Evolutionary conservation across 148 eudicot species (phyloP).

Genomic region (Vaccinium vitisidaea): DNA sequence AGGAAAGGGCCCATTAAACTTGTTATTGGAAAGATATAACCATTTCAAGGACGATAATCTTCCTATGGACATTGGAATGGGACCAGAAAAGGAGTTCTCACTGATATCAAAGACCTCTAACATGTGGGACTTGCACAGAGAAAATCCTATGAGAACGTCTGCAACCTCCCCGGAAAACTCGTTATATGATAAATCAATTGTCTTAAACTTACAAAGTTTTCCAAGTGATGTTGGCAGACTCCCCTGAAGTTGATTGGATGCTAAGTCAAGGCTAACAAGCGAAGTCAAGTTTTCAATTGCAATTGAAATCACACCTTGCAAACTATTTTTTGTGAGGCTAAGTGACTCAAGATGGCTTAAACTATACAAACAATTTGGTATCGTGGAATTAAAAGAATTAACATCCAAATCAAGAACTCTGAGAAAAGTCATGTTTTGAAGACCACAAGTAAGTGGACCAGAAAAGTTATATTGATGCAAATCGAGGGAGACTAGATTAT

Average conservation of each 20-base stretch:
- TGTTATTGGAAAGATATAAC: background rate
- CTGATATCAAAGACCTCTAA: background rate
- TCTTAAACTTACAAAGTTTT: background rate
- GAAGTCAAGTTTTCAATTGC: slow-evolving; percentile 17
- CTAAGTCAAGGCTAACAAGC: slow-evolving; percentile 13
- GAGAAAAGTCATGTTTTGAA: slow-evolving; percentile 1
- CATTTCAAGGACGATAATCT: slow-evolving; percentile 5
- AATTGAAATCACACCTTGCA: slow-evolving; percentile 11
- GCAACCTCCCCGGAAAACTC: background rate
- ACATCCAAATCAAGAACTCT: background rate
- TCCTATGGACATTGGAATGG: slow-evolving; percentile 11
- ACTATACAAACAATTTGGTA: background rate
- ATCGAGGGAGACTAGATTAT: background rate
- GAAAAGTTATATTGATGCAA: background rate
- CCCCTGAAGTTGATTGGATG: no score
- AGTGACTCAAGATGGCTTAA: background rate
- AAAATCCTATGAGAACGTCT: no score
- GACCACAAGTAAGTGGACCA: background rate
- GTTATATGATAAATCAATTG: background rate
- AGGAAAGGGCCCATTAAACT: slow-evolving; percentile 17
- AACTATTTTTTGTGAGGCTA: background rate
- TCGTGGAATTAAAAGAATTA: background rate
- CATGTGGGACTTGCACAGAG: no score
- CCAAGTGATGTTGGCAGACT: no score
- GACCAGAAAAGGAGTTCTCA: background rate